Conservation (phyloP, 805 yeast species). For the Myxozyma vanderwaltii region DNA sequence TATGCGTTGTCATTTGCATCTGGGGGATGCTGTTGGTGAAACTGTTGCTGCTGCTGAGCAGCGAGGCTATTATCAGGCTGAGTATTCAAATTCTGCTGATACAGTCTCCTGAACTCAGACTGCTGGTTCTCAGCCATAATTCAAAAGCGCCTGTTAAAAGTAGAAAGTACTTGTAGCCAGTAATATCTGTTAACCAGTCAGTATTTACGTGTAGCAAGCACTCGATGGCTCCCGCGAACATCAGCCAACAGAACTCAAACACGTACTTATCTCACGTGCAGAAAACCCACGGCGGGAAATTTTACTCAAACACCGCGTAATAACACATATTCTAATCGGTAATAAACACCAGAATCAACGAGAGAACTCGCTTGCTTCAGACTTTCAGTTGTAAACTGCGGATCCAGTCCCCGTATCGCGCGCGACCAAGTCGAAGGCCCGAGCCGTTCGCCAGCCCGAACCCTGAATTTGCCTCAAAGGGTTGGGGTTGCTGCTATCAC, state of each 20-base stretch:
- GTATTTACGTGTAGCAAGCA: no score
- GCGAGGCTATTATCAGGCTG: background rate
- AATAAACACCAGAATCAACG: background rate
- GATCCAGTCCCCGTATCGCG: background rate
- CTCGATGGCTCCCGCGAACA: background rate
- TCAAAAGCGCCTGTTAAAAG: background rate
- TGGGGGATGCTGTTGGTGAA: slow-evolving; percentile 13
- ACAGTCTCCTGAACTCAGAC: background rate
- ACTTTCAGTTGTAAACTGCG: background rate
- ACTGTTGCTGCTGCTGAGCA: background rate
- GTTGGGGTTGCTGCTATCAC: background rate
- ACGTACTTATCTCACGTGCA: no score
- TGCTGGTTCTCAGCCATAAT: slow-evolving; percentile 8
- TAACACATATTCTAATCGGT: background rate
- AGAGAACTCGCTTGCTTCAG: background rate
- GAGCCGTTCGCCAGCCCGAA: background rate
- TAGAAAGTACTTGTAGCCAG: no score
- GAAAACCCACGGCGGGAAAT: no score
- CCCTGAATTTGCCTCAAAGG: slow-evolving; percentile 9
- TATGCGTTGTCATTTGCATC: background rate
- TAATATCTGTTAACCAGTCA: background rate
- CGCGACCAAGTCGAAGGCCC: background rate
- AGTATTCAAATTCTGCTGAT: background rate
- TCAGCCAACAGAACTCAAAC: no score
- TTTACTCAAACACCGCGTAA: no score